Conservation (phyloP, 371 early-diverging fungal species). For the Saksenaea vasiformis region DNA sequence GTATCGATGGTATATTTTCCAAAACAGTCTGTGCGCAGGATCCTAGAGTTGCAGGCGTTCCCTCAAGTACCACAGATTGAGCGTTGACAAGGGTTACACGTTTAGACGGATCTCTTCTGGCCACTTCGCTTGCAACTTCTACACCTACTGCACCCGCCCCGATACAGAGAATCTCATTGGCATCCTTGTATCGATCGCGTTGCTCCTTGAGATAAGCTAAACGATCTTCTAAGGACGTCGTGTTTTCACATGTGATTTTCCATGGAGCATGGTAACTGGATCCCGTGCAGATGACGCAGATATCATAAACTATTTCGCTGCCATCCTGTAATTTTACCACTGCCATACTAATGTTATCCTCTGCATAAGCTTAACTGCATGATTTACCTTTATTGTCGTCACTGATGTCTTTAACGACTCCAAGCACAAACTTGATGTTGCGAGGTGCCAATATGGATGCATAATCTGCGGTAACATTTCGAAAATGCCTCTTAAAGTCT, state of each 20-base stretch:
- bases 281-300: conserved; percentile 36
- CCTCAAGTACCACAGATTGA: conserved; percentile 15
- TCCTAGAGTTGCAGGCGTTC: conserved; percentile 24
- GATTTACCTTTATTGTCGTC: conserved; percentile 28
- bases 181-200: conserved; percentile 28
- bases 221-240: conserved; percentile 12
- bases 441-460: conserved; percentile 5
- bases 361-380: not conserved
- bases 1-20: conserved; percentile 9
- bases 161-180: conserved; percentile 49
- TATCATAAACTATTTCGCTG: conserved; percentile 20
- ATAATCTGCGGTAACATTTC: conserved; percentile 28
- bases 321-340: not conserved
- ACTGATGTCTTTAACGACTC: conserved; percentile 22
- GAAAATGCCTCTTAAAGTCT: conserved; percentile 26
- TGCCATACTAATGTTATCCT: not conserved
- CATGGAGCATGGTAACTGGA: conserved; percentile 41
- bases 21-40: conserved; percentile 24
- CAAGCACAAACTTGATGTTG: conserved; percentile 25
- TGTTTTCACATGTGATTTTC: conserved; percentile 17
- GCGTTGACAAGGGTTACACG: conserved; percentile 43
- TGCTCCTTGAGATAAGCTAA: conserved; percentile 23
- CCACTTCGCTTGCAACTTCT: conserved; percentile 55
- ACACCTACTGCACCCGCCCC: conserved; percentile 61
- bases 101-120: conserved; percentile 40